Base-by-base conservation (phyloP, 495 filamentous ascomycete genomes). In the Letharia columbiana region DNA sequence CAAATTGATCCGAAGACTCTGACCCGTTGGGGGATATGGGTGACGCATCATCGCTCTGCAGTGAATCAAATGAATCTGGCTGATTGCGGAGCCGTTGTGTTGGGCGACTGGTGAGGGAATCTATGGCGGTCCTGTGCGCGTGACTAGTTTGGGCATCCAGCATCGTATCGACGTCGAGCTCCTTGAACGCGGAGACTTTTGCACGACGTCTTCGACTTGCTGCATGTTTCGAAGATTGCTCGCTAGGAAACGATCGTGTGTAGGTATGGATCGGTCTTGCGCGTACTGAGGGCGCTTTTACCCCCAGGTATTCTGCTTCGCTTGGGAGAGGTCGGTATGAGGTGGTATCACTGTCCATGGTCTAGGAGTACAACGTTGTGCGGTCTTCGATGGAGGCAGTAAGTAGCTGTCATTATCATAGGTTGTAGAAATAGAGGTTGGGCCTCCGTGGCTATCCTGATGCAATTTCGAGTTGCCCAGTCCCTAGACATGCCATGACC, bases 151-250 rank as follows among this genome's bases (percentile, higher is more conserved):
- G 15, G 1, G 37, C 63, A n/a, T 52, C 42, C 20, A 49, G 17
- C n/a, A 62, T 54, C 28, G 17, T 37, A 23, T 68, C 67, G n/a
- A 68, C 44, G 31, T 62, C 65, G 37, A 67, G 31, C 41, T 69
- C 68, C 44, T 63, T 69, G 50, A 69, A 69, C 3, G 49, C 60
- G 11, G 66, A 68, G 28, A 42, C 11, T 10, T 44, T 62, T 18
- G 57, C 40, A 13, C 49, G 60, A 6, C 45, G 23, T 45, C 20
- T 65, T 60, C 20, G 56, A n/a, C 10, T 20, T 15, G 47, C 20
- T 35, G 40, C 40, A 15, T 41, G 23, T 41, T 63, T 23, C 3
- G 60, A 41, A 4, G 52, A 28, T 60, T 45, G 57, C 31, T 65
- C 28, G 39, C 18, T 20, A 17, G 41, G 56, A 49, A 39, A 39